Evolutionary conservation across 2,329 filamentous ascomycete genomes (phyloP), one percentile per base, ranked within the genome.

Genomic region (Phialophora tarda): DNA sequence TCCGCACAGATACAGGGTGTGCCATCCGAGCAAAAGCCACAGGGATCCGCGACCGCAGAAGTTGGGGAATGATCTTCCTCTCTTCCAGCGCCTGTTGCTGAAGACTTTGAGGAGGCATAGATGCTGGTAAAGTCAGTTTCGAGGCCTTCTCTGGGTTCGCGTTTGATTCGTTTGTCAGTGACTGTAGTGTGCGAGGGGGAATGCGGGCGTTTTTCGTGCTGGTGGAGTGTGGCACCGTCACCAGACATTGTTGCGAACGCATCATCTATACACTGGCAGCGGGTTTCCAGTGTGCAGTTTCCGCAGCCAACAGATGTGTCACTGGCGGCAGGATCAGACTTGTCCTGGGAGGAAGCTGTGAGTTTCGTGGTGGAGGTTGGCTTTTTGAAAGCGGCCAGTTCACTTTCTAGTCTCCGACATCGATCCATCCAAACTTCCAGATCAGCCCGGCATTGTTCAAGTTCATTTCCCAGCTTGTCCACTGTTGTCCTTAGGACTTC

Each of bases 1-100:
- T 93, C 91, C 26, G 91, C 91, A 77, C 91, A 95, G 71, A 93
- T 88, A 74, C 91, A 95, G 72, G 91, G 91, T 0, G 89, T 93
- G 4, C 90, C 91, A 66, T 93, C 90, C 68, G 89, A 87, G 78
- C 91, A 95, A 79, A 95, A 95, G 6, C 91, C 91, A 76, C 91
- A 95, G 23, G 86, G 85, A 72, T 94, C 91, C 68, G 86, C 84
- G 4, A 85, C 80, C 23, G 76, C 75, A 54, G 69, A 78, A 72
- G 74, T 78, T 69, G 75, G 77, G 69, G 71, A 74, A 47, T 69
- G 70, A 55, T 73, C 62, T 41, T 65, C 56, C 63, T 65, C 34
- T 67, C 82, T 80, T 74, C 82, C 80, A 63, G 85, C 71, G 86
- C 84, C 68, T 84, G 85, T 71, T 87, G 84, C 68, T 84, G 78